Conservation (phyloP, 2,329 filamentous ascomycete species). For the Ophiostoma pallidulum region DNA sequence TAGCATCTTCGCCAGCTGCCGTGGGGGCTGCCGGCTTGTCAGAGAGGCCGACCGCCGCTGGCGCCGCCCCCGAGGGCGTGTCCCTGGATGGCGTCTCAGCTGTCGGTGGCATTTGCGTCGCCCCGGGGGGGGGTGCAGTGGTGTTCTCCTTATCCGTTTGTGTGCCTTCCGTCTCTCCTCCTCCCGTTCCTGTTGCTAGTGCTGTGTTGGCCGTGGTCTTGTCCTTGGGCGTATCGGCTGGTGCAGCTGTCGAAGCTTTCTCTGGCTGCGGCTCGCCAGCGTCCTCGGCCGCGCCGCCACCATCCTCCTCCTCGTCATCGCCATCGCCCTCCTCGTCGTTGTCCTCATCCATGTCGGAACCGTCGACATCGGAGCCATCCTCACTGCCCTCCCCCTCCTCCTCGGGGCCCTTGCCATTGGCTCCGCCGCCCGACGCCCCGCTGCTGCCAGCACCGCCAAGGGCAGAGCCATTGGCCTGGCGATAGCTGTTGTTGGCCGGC, state of each 20-base stretch:
- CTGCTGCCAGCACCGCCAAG: neutral
- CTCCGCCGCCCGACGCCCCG: neutral
- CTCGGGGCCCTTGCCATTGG: slow-evolving; percentile 10
- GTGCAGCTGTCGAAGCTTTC: slow-evolving; percentile 5
- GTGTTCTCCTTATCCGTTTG: neutral
- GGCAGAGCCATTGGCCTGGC: neutral
- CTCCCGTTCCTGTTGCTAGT: too few species aligned
- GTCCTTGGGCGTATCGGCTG: slow-evolving; percentile 3
- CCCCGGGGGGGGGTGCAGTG: slow-evolving; percentile 1
- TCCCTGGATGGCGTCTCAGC: neutral
- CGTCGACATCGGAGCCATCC: slow-evolving; percentile 13
- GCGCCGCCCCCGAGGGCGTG: neutral
- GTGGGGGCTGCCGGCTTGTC: too few species aligned
- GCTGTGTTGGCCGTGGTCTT: slow-evolving; percentile 4
- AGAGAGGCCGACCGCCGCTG: neutral
- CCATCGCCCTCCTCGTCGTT: slow-evolving; percentile 14
- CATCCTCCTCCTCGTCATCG: slow-evolving; percentile 3
- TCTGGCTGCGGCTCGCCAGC: slow-evolving; percentile 2
- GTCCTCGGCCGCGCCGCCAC: neutral
- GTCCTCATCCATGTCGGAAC: slow-evolving; percentile 15
- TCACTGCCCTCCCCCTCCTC: slow-evolving; percentile 13
- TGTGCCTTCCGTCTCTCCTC: slow-evolving; percentile 1
- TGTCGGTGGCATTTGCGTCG: neutral
- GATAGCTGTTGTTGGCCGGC: slow-evolving; percentile 12
- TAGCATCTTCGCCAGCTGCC: slow-evolving; percentile 12